Evolutionary conservation across 169 alveolate genomes (phyloP).

Genomic region (Cystoisospora suis): DNA sequence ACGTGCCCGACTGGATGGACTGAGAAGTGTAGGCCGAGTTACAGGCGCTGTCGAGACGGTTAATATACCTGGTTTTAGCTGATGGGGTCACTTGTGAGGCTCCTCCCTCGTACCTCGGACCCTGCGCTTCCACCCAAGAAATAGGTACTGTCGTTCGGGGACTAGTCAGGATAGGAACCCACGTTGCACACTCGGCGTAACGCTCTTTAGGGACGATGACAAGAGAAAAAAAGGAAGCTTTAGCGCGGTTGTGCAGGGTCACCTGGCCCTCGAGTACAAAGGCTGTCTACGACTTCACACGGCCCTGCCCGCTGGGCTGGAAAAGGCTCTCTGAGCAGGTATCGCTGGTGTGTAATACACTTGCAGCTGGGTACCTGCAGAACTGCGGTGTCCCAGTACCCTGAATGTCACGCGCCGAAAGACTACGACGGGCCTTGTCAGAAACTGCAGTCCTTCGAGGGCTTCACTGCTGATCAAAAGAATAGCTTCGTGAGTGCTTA

Average conservation of each 20-base stretch:
- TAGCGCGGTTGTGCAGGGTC: slow-evolving; percentile 42
- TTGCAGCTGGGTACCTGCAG: neutral
- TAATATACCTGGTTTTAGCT: too few species aligned
- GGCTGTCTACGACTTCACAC: slow-evolving; percentile 41
- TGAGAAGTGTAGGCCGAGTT: slow-evolving; percentile 31
- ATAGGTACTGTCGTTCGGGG: too few species aligned
- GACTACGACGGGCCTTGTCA: slow-evolving; percentile 44
- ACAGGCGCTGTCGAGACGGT: too few species aligned
- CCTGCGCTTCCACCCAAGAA: slow-evolving; percentile 44
- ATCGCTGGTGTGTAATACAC: too few species aligned
- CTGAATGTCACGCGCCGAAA: slow-evolving; percentile 53
- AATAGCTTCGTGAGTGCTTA: slow-evolving; percentile 26
- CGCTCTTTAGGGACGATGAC: slow-evolving; percentile 8
- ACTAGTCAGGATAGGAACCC: too few species aligned
- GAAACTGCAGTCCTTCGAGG: slow-evolving; percentile 29
- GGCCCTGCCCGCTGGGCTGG: slow-evolving; percentile 63
- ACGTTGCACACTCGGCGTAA: too few species aligned
- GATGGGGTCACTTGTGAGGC: slow-evolving; percentile 65
- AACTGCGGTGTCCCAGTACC: slow-evolving; percentile 1
- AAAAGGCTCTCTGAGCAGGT: neutral
- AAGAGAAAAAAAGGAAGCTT: slow-evolving; percentile 36
- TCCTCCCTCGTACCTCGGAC: slow-evolving; percentile 60
- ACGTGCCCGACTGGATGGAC: slow-evolving; percentile 51
- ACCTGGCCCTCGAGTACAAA: slow-evolving; percentile 42
- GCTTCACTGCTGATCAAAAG: slow-evolving; percentile 32